phyloP scores from a whole-genome alignment of 2,329 filamentous ascomycete genomes.

The Fusarium nanum region DNA sequence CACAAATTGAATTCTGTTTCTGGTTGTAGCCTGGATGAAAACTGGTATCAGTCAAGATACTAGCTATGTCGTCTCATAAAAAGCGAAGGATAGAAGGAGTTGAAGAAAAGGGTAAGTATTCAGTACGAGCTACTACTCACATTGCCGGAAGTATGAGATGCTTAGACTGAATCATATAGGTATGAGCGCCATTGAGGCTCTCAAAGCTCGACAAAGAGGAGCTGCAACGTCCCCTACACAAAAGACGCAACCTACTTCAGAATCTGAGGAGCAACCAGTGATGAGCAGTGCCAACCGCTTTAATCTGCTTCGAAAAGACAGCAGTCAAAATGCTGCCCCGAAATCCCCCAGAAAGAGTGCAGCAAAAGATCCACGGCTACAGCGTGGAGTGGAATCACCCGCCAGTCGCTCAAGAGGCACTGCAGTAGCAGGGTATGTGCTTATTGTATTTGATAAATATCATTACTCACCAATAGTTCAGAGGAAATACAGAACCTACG shows the following conservation, averaged over 20 bases:
- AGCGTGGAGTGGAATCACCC: constrained; percentile 22
- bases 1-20: not conserved
- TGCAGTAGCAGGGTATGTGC: constrained; percentile 29
- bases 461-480: constrained; percentile 17
- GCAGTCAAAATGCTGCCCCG: constrained; percentile 14
- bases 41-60: not conserved
- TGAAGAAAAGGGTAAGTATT: constrained; percentile 47
- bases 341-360: constrained; percentile 36
- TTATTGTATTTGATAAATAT: not conserved
- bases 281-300: constrained; percentile 47
- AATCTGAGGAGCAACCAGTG: constrained; percentile 36
- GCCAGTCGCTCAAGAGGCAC: constrained; percentile 18
- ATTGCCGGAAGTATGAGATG: not conserved
- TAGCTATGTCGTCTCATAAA: constrained; percentile 49
- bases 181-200: constrained; percentile 53
- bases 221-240: constrained; percentile 26
- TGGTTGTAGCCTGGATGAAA: not conserved
- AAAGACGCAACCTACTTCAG: constrained; percentile 16
- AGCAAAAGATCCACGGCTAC: constrained; percentile 22
- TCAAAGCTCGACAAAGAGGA: constrained; percentile 51
- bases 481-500: not conserved
- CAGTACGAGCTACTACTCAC: not conserved
- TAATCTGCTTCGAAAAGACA: constrained; percentile 43
- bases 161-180: constrained; percentile 13
- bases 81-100: constrained; percentile 51